phyloP scores from a whole-genome alignment of 2,329 filamentous ascomycete genomes.

The Cladophialophora immunda region DNA sequence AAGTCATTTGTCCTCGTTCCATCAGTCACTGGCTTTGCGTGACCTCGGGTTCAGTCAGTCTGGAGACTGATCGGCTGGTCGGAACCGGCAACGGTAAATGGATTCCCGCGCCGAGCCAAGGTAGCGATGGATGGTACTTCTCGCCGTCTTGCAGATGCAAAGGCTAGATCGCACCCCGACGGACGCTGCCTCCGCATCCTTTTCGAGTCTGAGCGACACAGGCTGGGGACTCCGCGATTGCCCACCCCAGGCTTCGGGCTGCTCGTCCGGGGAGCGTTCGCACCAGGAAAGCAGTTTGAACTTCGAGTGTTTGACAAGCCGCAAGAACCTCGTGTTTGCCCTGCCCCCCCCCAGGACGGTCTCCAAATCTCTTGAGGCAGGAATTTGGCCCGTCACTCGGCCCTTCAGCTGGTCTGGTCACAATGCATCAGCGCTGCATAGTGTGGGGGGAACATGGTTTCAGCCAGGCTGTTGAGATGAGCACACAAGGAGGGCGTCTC shows the following conservation, averaged over 20 bases:
- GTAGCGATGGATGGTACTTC: background rate
- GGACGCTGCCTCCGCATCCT: conserved; percentile 15
- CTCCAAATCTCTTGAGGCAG: conserved; percentile 1
- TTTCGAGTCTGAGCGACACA: conserved; percentile 10
- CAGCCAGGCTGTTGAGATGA: conserved; percentile 29
- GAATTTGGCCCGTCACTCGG: conserved; percentile 1
- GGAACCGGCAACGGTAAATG: conserved; percentile 11
- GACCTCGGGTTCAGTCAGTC: conserved; percentile 12
- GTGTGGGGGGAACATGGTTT: conserved; percentile 32
- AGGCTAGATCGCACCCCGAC: conserved; percentile 3
- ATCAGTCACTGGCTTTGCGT: conserved; percentile 4
- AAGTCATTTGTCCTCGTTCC: background rate
- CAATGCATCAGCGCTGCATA: conserved; percentile 28
- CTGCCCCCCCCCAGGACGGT: background rate
- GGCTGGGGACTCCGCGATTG: conserved; percentile 24
- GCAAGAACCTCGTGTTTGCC: conserved; percentile 1
- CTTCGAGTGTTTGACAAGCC: conserved; percentile 4
- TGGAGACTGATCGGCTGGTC: background rate
- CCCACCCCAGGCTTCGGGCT: background rate
- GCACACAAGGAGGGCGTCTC: background rate
- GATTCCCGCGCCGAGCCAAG: background rate
- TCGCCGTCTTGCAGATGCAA: background rate
- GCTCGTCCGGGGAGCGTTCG: conserved; percentile 11
- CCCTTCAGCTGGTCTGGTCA: conserved; percentile 15
- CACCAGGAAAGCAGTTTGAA: background rate